Percentiles rank a stretch among this genome's conserved stretches.
phyloP scores from a whole-genome alignment of 2,329 filamentous ascomycete genomes.

The Hymenoscyphus scutula region DNA sequence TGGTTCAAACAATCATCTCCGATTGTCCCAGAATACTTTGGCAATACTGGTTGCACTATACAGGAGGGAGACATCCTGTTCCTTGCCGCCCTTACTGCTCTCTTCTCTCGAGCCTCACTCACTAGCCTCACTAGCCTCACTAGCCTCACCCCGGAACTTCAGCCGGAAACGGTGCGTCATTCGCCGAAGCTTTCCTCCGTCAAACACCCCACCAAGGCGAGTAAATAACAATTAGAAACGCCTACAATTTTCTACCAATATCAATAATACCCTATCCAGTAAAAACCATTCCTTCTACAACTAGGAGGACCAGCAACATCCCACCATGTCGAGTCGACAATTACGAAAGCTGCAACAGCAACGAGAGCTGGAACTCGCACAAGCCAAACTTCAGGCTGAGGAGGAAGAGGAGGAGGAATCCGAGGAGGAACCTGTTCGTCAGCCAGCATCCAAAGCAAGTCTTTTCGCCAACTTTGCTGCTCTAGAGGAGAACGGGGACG shows the following conservation, averaged over 20 bases:
- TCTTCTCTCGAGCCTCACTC: background rate
- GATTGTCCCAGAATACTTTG: too few relatives aligned
- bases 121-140: too few relatives aligned
- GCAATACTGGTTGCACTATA: too few relatives aligned
- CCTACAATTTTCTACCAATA: background rate
- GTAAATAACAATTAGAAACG: background rate
- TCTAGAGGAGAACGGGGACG: conserved; percentile 39
- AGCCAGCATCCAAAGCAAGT: conserved; percentile 45
- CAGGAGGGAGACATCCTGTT: too few relatives aligned
- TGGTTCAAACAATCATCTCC: too few relatives aligned
- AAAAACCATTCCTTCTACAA: background rate
- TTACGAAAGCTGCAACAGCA: conserved; percentile 38
- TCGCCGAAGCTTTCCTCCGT: conserved; percentile 16
- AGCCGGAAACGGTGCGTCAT: conserved; percentile 26
- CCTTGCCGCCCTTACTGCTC: too few relatives aligned
- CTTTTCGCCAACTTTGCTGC: conserved; percentile 53
- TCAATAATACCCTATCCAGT: background rate
- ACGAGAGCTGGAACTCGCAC: conserved; percentile 32
- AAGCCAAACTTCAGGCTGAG: conserved; percentile 20
- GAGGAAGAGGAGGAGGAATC: conserved; percentile 31
- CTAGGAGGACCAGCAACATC: background rate
- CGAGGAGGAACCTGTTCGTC: conserved; percentile 32
- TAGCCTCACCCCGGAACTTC: background rate
- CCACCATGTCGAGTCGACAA: conserved; percentile 37
- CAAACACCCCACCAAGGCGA: background rate